Conservation (phyloP, 257 asterid genomes). For the Linderniella brevidens region DNA sequence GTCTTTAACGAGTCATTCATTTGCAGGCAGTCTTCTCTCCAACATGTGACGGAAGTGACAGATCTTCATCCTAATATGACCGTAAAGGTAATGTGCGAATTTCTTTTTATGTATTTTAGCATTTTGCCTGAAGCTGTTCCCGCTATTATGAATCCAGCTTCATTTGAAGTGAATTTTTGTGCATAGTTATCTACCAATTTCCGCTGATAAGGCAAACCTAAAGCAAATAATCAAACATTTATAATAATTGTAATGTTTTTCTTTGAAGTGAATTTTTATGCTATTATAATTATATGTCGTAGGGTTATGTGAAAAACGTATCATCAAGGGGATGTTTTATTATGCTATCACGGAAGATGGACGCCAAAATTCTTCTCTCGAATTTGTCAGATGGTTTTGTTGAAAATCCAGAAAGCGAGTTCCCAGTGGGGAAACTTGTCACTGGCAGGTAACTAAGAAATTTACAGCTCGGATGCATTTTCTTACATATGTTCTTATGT, state of each 20-base stretch:
- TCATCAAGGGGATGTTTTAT: constrained; percentile 80
- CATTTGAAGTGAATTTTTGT: neutral
- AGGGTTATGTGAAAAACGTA: constrained; percentile 80
- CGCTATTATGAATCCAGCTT: neutral
- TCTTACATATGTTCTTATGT: constrained; percentile 14
- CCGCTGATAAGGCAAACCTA: no score
- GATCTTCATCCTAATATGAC: constrained; percentile 64
- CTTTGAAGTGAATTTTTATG: neutral
- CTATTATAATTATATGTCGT: constrained; percentile 12
- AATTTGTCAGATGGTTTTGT: constrained; percentile 64
- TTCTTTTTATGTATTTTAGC: neutral
- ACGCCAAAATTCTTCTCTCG: constrained; percentile 70
- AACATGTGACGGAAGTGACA: constrained; percentile 34
- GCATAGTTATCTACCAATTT: constrained; percentile 1
- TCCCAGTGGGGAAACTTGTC: constrained; percentile 71
- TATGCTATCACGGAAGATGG: constrained; percentile 69
- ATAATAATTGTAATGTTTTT: no score
- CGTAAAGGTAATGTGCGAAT: constrained; percentile 39
- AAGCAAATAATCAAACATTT: no score
- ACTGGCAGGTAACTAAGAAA: constrained; percentile 48
- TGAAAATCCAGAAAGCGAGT: constrained; percentile 62
- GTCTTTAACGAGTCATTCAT: constrained; percentile 7
- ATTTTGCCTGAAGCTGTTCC: constrained; percentile 2
- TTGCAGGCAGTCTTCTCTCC: constrained; percentile 26
- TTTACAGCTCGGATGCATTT: constrained; percentile 4